Conservation (phyloP, 2,329 filamentous ascomycete genomes). For the Pestalotiopsis sp. region DNA sequence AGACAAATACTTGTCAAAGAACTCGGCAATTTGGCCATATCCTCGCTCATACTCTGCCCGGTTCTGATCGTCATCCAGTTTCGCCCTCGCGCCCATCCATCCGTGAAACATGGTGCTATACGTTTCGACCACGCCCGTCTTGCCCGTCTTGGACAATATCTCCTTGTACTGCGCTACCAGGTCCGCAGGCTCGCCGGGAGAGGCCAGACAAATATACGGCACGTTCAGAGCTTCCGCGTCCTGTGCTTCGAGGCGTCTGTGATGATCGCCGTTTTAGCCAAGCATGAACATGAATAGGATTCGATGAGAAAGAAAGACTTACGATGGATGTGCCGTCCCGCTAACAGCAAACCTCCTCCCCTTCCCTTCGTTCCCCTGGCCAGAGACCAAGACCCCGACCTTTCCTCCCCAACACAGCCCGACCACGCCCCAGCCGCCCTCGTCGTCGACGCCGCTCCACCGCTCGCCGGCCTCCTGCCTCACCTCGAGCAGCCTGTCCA, state of each 20-base stretch:
- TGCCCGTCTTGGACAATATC: slow-evolving; percentile 42
- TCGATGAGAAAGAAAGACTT: slow-evolving; percentile 12
- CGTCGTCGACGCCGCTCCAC: slow-evolving; percentile 41
- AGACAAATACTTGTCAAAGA: slow-evolving; percentile 44
- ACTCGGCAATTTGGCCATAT: slow-evolving; percentile 47
- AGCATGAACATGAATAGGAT: background rate
- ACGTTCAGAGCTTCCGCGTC: slow-evolving; percentile 48
- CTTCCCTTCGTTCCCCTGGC: slow-evolving; percentile 35
- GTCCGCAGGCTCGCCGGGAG: slow-evolving; percentile 49
- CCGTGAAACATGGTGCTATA: slow-evolving; percentile 57
- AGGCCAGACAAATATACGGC: slow-evolving; percentile 53
- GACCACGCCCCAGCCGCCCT: slow-evolving; percentile 43
- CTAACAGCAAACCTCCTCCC: slow-evolving; percentile 38
- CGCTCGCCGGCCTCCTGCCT: slow-evolving; percentile 32
- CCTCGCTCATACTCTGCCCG: slow-evolving; percentile 52
- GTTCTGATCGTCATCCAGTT: slow-evolving; percentile 47
- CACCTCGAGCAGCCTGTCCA: slow-evolving; percentile 33
- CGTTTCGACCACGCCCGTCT: slow-evolving; percentile 48
- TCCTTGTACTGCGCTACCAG: slow-evolving; percentile 46
- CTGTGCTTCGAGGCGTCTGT: slow-evolving; percentile 35
- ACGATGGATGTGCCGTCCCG: slow-evolving; percentile 36
- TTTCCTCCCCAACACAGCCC: slow-evolving; percentile 57
- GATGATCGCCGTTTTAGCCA: background rate
- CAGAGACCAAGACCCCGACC: slow-evolving; percentile 40
- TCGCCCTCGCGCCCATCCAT: slow-evolving; percentile 60